These are phyloP conservation scores for Penium margaritaceum DNA, from an alignment of 139 green algal species.

Conservation along the genomic window DNA sequence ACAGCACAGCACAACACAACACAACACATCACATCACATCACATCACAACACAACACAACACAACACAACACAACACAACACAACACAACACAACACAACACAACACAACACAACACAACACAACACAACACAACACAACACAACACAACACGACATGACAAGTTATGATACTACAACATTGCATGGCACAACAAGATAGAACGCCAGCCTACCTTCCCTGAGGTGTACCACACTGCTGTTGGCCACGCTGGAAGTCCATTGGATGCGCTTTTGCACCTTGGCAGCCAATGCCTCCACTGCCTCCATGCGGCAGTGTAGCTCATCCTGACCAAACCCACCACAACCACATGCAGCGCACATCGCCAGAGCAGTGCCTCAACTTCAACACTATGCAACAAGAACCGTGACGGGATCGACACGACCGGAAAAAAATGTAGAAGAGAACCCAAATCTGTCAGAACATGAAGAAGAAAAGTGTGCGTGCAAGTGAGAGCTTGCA, in stretches of 20 bases:
- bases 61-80: too few species aligned
- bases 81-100: too few species aligned
- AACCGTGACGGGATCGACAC: too few species aligned
- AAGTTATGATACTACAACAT: too few species aligned
- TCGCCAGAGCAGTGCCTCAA: not conserved
- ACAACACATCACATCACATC: too few species aligned
- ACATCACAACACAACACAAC: too few species aligned
- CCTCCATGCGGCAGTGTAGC: not conserved
- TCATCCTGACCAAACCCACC: not conserved
- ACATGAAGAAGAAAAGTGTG: not conserved
- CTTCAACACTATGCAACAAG: too few species aligned
- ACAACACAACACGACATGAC: too few species aligned
- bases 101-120: too few species aligned
- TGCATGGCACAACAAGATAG: too few species aligned
- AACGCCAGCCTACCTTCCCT: not conserved
- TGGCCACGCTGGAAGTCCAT: not conserved
- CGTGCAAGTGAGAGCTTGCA: not conserved
- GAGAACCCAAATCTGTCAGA: not conserved
- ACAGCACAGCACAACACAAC: too few species aligned
- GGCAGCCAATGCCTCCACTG: not conserved
- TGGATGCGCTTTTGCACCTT: conserved; percentile 5
- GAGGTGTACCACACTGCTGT: not conserved
- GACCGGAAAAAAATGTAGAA: not conserved
- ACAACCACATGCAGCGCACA: not conserved
- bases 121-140: too few species aligned